Percentiles rank a stretch among this genome's conserved stretches.
Conservation (phyloP, 176 grass and related monocot species). For the Aegilops tauschii region DNA sequence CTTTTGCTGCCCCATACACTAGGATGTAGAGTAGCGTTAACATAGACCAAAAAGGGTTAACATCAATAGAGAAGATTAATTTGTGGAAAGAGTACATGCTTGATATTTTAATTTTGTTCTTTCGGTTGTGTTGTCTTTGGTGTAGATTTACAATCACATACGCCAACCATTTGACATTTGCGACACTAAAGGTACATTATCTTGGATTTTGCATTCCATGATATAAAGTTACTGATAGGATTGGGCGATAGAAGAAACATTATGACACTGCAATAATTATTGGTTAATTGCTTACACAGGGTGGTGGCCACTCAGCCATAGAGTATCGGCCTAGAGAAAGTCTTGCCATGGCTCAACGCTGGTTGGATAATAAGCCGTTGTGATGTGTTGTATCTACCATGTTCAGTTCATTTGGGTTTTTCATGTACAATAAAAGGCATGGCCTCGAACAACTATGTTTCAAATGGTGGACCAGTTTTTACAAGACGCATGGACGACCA, state of each 20-base stretch:
- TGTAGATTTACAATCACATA: constrained; percentile 40
- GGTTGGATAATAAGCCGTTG: constrained; percentile 22
- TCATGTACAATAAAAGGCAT: too few relatives aligned
- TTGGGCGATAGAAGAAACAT: not conserved
- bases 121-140: not conserved
- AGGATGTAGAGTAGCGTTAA: too few relatives aligned
- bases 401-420: too few relatives aligned
- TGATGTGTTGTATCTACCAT: not conserved
- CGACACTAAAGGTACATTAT: constrained; percentile 40
- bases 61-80: too few relatives aligned
- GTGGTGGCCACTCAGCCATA: constrained; percentile 29
- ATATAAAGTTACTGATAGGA: not conserved
- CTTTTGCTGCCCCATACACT: too few relatives aligned
- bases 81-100: too few relatives aligned
- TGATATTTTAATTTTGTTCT: too few relatives aligned
- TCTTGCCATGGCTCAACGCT: constrained; percentile 29
- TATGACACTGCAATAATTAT: not conserved
- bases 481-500: too few relatives aligned
- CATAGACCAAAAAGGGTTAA: too few relatives aligned
- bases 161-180: constrained; percentile 46
- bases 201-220: not conserved
- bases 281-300: not conserved
- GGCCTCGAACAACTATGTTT: too few relatives aligned
- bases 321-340: constrained; percentile 37
- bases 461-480: too few relatives aligned